Conservation (phyloP, 78 protist genomes). For the Emiliania huxleyi region DNA sequence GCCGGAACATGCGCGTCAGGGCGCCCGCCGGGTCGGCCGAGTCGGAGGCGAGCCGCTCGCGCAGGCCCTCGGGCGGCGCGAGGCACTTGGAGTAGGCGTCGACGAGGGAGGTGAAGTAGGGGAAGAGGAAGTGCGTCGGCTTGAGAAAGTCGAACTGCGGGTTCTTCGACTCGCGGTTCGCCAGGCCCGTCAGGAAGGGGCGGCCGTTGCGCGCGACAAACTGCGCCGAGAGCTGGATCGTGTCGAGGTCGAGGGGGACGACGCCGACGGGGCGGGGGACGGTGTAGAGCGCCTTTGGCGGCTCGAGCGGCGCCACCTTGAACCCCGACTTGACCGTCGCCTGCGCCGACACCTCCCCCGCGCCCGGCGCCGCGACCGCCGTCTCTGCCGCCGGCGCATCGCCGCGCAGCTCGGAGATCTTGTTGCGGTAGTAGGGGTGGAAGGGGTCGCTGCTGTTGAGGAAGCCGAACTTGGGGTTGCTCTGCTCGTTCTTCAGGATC, state of each 20-base stretch:
- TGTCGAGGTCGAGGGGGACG: not conserved
- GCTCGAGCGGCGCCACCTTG: not conserved
- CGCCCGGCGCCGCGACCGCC: not conserved
- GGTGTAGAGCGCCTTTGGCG: not conserved
- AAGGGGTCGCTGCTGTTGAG: conserved; percentile 54
- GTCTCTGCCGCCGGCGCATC: not conserved
- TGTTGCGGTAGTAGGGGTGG: conserved; percentile 53
- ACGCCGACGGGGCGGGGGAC: conserved; percentile 16
- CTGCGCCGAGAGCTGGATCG: conserved; percentile 57
- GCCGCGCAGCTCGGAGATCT: conserved; percentile 5
- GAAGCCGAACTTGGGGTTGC: conserved; percentile 62
- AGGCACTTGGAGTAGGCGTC: conserved; percentile 44
- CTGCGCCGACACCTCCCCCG: not conserved
- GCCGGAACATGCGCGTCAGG: not conserved
- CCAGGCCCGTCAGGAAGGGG: conserved; percentile 39
- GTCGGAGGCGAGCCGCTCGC: not conserved
- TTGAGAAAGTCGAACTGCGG: conserved; percentile 61
- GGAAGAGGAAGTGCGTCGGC: conserved; percentile 39
- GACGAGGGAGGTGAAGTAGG: conserved; percentile 40
- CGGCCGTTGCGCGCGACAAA: conserved; percentile 60
- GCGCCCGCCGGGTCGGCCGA: not conserved
- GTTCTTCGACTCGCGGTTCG: conserved; percentile 45
- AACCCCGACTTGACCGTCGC: not conserved
- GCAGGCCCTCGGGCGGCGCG: not conserved
- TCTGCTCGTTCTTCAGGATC: conserved; percentile 43